Evolutionary conservation across 225 moss, liverwort and hornwort genomes (phyloP).

Genomic region (Rhytidiadelphus loreus): DNA sequence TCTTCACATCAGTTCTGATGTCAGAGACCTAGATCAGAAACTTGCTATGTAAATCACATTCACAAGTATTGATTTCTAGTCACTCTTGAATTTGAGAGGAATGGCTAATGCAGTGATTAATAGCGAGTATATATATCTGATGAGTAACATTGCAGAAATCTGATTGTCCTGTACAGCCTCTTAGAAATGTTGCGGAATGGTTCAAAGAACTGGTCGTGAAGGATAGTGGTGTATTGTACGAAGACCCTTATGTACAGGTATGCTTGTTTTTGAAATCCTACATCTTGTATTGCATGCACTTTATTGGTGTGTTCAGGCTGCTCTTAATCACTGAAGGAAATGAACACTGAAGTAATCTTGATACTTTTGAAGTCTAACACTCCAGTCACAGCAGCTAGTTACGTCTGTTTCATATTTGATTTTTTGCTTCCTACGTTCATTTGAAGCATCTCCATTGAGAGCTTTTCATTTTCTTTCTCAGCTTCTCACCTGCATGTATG

Average conservation of each 20-base stretch:
- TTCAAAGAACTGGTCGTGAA: conserved; percentile 67
- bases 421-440: neutral
- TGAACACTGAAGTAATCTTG: neutral
- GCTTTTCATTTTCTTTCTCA: neutral
- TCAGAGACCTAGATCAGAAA: neutral
- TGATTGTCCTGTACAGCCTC: conserved; percentile 45
- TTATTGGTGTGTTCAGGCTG: neutral
- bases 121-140: neutral
- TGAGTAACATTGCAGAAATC: neutral
- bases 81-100: neutral
- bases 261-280: neutral
- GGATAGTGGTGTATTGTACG: conserved; percentile 89
- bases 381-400: neutral
- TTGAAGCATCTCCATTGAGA: neutral
- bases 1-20: neutral
- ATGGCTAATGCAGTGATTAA: neutral
- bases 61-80: neutral
- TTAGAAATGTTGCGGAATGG: conserved; percentile 73
- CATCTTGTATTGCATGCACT: neutral
- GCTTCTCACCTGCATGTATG: neutral
- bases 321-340: neutral
- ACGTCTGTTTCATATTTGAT: neutral
- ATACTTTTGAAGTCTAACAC: neutral
- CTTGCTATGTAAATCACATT: neutral
- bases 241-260: conserved; percentile 88